Conservation (phyloP, 208 protist species). For the Acanthamoeba quina region DNA sequence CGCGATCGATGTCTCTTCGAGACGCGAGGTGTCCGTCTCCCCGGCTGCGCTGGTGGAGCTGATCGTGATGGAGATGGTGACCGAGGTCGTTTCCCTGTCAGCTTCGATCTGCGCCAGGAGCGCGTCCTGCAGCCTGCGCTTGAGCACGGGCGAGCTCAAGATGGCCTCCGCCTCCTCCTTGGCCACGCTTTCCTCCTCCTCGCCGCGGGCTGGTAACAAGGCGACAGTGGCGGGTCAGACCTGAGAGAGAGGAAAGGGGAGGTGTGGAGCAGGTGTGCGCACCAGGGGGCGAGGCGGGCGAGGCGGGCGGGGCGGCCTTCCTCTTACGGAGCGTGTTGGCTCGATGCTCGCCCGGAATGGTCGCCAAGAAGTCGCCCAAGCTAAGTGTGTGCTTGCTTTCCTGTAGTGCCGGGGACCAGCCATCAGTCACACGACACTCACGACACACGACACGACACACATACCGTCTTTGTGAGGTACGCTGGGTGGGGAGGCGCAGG, state of each 20-base stretch:
- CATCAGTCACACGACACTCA: neutral
- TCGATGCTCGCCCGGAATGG: neutral
- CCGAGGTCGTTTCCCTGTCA: no score
- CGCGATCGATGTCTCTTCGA: no score
- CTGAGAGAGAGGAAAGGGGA: no score
- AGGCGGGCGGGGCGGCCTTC: neutral
- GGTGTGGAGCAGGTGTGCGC: neutral
- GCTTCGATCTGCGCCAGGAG: no score
- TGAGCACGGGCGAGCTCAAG: no score
- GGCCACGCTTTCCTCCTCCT: neutral
- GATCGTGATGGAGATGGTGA: no score
- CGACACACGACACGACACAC: neutral
- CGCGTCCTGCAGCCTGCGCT: no score
- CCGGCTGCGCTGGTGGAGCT: no score
- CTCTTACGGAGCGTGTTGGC: neutral
- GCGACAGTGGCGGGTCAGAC: no score
- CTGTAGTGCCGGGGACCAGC: neutral
- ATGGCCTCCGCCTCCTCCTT: neutral
- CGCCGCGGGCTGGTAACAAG: neutral
- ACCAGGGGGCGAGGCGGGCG: neutral
- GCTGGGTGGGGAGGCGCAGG: neutral
- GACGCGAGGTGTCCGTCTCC: no score
- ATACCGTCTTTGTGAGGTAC: neutral
- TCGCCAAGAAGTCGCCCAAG: slow-evolving; percentile 33
- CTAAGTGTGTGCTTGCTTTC: neutral